Base-by-base conservation (phyloP, 805 yeast species). In the Metschnikowia vanudenii region DNA sequence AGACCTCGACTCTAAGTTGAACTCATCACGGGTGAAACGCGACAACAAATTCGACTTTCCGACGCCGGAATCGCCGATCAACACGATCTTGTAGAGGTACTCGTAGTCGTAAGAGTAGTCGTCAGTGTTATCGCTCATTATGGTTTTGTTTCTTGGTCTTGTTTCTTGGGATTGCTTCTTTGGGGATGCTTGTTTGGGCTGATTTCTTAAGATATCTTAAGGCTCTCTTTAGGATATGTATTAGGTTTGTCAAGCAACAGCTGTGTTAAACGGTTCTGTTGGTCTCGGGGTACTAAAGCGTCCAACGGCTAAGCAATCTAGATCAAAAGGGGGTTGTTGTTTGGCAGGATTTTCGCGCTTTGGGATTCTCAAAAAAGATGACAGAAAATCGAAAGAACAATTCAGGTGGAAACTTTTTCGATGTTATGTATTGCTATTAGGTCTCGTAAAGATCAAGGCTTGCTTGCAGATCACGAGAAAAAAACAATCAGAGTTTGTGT, bases 11-110 rank as follows among this genome's bases (percentile, higher is more conserved):
- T 94, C 98, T 54, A 91, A 78, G 71, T 91, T 90, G 75, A 94
- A 92, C 69, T 92, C 98, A 69, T 92, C 91, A 53, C 96, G 82
- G 11, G 98, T 90, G 76, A 92, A 92, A 59, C 99, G 82, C 43
- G 96, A 88, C 46, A 92, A 78, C 49, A 92, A 76, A 72, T 94
- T 94, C 60, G 97, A 88, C 67, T 92, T 92, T 50, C 99, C 99
- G 42, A 94, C 98, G 46, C 97, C 96, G 11, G 96, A 88, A 67
- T 94, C 98, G 38, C 98, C 98, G 65, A 94, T 92, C 65, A 92
- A 79, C 34, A 92, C 98, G 57, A 94, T 89, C 78, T 57, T 92
- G 77, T 91, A 92, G 51, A 92, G 79, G 68, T 85, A 91, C 67
- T 92, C 98, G 79, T 94, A 87, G 58, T 87, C 95, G 56, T 71